Base-by-base conservation (phyloP, 352 stramenopile genomes). In the Peronospora destructor region DNA sequence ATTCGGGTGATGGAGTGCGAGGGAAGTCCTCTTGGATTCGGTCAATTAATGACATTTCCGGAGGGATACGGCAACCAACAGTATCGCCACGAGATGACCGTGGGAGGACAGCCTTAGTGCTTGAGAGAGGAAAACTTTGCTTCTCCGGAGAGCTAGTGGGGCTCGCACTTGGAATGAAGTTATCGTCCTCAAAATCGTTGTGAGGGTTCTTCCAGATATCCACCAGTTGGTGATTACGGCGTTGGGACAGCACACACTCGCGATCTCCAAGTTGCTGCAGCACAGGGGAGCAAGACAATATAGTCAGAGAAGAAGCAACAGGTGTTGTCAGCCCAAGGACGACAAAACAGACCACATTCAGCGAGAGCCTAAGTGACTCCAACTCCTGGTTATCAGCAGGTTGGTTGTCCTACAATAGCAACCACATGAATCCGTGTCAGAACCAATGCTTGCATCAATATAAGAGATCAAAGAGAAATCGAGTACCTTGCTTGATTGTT, bases 11-110 rank as follows among this genome's bases (percentile, higher is more conserved):
- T 43, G 81, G 81, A 0, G 73, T 87, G 17, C 78, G 63, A 11
- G 80, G 73, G 23, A 91, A 90, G 40, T 90, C 80, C 52, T 87
- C 77, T 68, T 91, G 75, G 17, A 91, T 85, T 32, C 76, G 76
- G 43, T 86, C 78, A 29, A 90, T 73, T 21, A 88, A 60, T 0
- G 78, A 77, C 58, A 85, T 64, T 26, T 71, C 65, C 1, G 71
- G 61, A 7, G 71, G 62, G 6, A 61, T 26, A 43, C 59, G 41
- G 35, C 53, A 57, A 1, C 30, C 45, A 34, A 45, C 45, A 62
- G 37, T 45, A 14, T 68, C 58, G 0, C 19, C 29, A 25, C 25
- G 50, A 13, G 58, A 60, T 2, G 48, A 47, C 41, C 49, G 34
- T 25, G 46, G 13, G 21, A 34, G 35, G 23, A 53, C 51, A 16